Evolutionary conservation across 805 yeast genomes (phyloP).

Genomic region (Pichia cabralensis): DNA sequence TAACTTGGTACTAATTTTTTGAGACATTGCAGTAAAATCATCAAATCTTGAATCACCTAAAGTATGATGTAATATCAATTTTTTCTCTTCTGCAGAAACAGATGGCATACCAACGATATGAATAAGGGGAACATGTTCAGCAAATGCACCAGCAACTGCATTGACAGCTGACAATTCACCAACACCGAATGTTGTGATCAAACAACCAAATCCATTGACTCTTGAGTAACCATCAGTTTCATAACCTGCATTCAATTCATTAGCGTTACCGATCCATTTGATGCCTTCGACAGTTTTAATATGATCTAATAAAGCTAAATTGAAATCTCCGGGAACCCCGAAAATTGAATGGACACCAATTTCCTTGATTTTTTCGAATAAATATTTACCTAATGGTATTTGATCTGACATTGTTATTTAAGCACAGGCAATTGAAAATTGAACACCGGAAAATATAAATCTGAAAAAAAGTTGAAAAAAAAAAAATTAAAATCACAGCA

Average conservation of each 20-base stretch:
- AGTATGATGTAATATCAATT: constrained; percentile 71
- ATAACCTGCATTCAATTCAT: constrained; percentile 81
- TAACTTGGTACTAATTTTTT: constrained; percentile 57
- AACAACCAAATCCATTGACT: constrained; percentile 62
- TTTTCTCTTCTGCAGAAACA: constrained; percentile 59
- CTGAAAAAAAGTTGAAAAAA: too few relatives aligned
- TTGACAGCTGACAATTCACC: constrained; percentile 80
- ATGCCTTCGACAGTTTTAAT: constrained; percentile 64
- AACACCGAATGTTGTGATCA: constrained; percentile 83
- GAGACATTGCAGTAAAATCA: constrained; percentile 71
- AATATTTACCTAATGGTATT: constrained; percentile 64
- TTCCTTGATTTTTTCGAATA: constrained; percentile 72
- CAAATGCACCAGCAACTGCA: constrained; percentile 82
- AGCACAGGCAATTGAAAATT: too few relatives aligned
- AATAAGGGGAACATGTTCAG: constrained; percentile 79
- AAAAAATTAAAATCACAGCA: too few relatives aligned
- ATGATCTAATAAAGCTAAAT: constrained; percentile 60
- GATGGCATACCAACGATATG: constrained; percentile 87
- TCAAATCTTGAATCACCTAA: constrained; percentile 77
- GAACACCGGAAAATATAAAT: too few relatives aligned
- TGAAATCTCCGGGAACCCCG: constrained; percentile 80
- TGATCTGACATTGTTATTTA: constrained; percentile 5
- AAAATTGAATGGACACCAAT: constrained; percentile 61
- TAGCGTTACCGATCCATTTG: constrained; percentile 88
- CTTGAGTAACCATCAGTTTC: constrained; percentile 87